phyloP scores from a whole-genome alignment of 169 alveolate species.

The Eimeria tenella region DNA sequence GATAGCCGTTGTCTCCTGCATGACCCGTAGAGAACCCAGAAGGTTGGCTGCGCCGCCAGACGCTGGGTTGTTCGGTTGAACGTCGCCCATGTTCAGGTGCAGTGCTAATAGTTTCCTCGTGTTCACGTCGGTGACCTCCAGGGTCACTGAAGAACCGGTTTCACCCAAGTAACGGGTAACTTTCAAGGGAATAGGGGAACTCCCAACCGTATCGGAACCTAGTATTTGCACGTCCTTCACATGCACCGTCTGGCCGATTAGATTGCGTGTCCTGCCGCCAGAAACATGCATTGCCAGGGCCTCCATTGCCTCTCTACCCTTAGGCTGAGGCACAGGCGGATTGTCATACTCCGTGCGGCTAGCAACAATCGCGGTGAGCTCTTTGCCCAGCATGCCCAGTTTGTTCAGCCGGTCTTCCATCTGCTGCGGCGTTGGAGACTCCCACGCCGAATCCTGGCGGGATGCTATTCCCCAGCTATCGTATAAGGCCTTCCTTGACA shows the following conservation, averaged over 20 bases:
- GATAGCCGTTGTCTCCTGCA: background rate
- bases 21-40: background rate
- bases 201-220: background rate
- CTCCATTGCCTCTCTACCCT: background rate
- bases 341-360: background rate
- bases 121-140: background rate
- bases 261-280: background rate
- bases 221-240: background rate
- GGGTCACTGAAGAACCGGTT: background rate
- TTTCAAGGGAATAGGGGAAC: background rate
- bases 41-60: background rate
- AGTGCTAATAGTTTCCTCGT: background rate
- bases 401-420: background rate
- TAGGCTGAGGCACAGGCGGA: background rate
- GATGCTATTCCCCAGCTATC: background rate
- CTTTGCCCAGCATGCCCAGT: background rate
- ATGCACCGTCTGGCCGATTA: background rate
- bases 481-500: background rate
- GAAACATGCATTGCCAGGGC: background rate
- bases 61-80: background rate
- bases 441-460: background rate
- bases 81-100: too few species aligned
- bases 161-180: background rate
- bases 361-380: background rate
- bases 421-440: background rate